Evolutionary conservation across 2,329 filamentous ascomycete genomes (phyloP).

Genomic region (Colletotrichum acutatum): DNA sequence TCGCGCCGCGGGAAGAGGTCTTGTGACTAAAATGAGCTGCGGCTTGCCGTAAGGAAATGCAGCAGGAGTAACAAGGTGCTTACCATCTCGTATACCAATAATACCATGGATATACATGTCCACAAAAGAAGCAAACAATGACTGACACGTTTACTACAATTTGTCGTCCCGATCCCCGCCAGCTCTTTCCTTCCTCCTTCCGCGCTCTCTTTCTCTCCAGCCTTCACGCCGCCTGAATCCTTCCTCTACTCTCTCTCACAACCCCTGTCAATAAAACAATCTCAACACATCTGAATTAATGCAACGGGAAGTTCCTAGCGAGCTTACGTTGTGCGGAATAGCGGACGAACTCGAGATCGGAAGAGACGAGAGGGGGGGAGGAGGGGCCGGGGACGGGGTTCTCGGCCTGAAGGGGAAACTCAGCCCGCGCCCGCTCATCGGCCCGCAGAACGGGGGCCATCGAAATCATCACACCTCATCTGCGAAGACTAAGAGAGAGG

Average conservation of each 20-base stretch:
- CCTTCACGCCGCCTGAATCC: neutral
- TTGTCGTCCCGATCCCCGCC: neutral
- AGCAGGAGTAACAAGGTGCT: neutral
- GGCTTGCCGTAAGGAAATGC: neutral
- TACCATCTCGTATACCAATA: neutral
- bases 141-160: neutral
- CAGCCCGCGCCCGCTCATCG: neutral
- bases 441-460: neutral
- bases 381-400: neutral
- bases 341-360: neutral
- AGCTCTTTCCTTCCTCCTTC: neutral
- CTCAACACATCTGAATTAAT: neutral
- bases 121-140: neutral
- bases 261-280: neutral
- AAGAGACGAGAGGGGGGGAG: neutral
- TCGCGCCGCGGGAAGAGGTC: neutral
- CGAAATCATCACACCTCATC: neutral
- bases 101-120: neutral
- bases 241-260: neutral
- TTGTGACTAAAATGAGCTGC: conserved; percentile 2
- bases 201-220: too few species aligned
- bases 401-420: neutral
- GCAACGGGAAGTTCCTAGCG: neutral
- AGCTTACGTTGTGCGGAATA: neutral
- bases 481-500: neutral